A percentile compares a stretch with the other conserved stretches of the same genome.
Evolutionary conservation across 306 rosid genomes (phyloP).

Genomic region (Cicer cuneatum): DNA sequence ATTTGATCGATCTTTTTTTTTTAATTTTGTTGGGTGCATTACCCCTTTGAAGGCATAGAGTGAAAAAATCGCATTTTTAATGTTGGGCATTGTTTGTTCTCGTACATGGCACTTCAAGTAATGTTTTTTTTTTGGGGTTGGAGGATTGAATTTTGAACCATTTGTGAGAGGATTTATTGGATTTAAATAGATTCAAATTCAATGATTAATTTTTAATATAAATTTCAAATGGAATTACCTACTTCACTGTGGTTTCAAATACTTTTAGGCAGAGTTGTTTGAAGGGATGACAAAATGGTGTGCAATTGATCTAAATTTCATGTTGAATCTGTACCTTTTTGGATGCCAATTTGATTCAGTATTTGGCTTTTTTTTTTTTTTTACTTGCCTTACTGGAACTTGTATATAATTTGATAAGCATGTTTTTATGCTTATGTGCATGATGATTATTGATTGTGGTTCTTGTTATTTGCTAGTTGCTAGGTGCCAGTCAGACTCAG

Average conservation of each 20-base stretch:
- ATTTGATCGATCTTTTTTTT: constrained; percentile 34
- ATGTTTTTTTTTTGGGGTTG: background rate
- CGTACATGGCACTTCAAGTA: background rate
- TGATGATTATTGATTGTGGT: constrained; percentile 10
- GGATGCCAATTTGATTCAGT: background rate
- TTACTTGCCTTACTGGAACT: constrained; percentile 2
- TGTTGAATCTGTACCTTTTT: background rate
- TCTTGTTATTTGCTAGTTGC: constrained; percentile 62
- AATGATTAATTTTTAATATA: background rate
- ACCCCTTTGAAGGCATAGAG: background rate
- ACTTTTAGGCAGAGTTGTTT: background rate
- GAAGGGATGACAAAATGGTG: background rate
- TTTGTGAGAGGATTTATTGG: background rate
- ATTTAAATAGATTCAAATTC: constrained; percentile 21
- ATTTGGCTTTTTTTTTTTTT: background rate
- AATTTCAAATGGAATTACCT: constrained; percentile 23
- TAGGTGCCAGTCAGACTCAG: constrained; percentile 69
- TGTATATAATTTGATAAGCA: background rate
- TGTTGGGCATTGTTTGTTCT: background rate
- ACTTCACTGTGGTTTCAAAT: constrained; percentile 3
- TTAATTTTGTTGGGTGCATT: constrained; percentile 13
- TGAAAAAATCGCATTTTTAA: constrained; percentile 1
- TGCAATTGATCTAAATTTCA: background rate
- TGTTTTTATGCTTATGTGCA: constrained; percentile 25
- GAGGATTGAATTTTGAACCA: background rate